Conservation (phyloP, 2,329 filamentous ascomycete genomes). For the Aspergillus fischeri region DNA sequence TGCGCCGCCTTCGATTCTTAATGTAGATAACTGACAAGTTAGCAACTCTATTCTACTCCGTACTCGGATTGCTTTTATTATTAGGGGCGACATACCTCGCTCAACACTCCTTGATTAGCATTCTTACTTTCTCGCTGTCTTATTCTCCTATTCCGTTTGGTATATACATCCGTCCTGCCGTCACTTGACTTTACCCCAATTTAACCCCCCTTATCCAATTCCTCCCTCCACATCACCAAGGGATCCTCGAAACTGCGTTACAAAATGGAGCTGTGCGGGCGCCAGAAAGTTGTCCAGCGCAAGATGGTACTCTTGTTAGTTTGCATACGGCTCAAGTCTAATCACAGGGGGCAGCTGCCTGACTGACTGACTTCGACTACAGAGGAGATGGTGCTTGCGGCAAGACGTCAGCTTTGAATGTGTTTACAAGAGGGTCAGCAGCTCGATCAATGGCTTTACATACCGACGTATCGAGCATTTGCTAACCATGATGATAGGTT, state of each 20-base stretch:
- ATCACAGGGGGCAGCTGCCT: slow-evolving; percentile 11
- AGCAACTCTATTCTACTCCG: too few relatives aligned
- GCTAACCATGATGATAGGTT: slow-evolving; percentile 55
- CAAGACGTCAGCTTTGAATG: slow-evolving; percentile 95
- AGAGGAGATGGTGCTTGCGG: slow-evolving; percentile 95
- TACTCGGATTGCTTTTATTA: background rate
- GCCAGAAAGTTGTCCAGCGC: slow-evolving; percentile 82
- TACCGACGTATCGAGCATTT: background rate
- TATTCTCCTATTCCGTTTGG: background rate
- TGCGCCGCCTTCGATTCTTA: slow-evolving; percentile 6
- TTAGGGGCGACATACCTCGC: background rate
- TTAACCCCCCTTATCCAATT: slow-evolving; percentile 40
- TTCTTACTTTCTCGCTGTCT: background rate
- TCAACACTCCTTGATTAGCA: background rate
- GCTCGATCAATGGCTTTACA: slow-evolving; percentile 7
- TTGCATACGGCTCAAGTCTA: background rate
- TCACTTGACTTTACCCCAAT: background rate
- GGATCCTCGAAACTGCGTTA: slow-evolving; percentile 3
- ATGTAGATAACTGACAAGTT: background rate
- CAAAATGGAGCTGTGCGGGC: slow-evolving; percentile 60
- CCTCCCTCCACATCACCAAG: slow-evolving; percentile 5
- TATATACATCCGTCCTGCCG: background rate
- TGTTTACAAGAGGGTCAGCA: slow-evolving; percentile 90
- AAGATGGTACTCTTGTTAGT: slow-evolving; percentile 87
- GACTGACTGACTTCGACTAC: slow-evolving; percentile 11